A percentile compares a stretch with the other conserved stretches of the same genome.
Conservation (phyloP, 2,329 filamentous ascomycete species). For the Nemania abortiva region DNA sequence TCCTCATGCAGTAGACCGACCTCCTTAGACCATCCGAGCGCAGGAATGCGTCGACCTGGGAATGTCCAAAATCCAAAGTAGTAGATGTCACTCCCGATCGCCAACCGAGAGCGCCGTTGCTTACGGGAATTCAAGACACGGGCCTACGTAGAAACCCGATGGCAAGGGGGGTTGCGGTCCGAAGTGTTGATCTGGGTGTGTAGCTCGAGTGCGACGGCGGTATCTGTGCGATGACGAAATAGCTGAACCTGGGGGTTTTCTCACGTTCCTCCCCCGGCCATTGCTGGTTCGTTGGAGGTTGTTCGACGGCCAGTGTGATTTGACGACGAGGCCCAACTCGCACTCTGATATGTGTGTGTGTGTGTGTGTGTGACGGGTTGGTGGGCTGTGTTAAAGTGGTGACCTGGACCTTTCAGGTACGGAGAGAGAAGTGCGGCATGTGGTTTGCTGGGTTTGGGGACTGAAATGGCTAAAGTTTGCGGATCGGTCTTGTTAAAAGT, state of each 20-base stretch:
- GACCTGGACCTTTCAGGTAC: conserved; percentile 19
- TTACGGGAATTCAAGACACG: conserved; percentile 1
- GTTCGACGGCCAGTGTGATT: conserved; percentile 11
- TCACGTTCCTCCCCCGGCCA: conserved; percentile 6
- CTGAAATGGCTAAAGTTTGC: conserved; percentile 7
- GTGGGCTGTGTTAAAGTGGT: conserved; percentile 5
- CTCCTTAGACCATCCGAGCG: conserved; percentile 39
- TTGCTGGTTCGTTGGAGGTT: conserved; percentile 22
- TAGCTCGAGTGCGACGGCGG: conserved; percentile 14
- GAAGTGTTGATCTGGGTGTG: background rate
- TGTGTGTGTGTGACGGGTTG: conserved; percentile 5
- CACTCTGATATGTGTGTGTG: background rate
- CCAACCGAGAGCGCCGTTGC: background rate
- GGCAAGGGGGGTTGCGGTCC: conserved; percentile 6
- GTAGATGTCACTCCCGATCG: conserved; percentile 3
- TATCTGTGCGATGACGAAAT: conserved; percentile 41
- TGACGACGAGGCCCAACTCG: background rate
- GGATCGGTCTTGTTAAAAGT: conserved; percentile 16
- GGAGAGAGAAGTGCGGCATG: conserved; percentile 6
- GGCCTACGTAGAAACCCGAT: conserved; percentile 13
- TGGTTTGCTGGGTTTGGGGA: conserved; percentile 11
- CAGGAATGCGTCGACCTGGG: conserved; percentile 1
- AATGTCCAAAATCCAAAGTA: conserved; percentile 6
- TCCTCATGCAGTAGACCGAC: conserved; percentile 26
- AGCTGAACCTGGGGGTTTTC: conserved; percentile 8